Evolutionary conservation across 2,329 filamentous ascomycete genomes (phyloP).

Genomic region (Cordyceps fumosorosea): DNA sequence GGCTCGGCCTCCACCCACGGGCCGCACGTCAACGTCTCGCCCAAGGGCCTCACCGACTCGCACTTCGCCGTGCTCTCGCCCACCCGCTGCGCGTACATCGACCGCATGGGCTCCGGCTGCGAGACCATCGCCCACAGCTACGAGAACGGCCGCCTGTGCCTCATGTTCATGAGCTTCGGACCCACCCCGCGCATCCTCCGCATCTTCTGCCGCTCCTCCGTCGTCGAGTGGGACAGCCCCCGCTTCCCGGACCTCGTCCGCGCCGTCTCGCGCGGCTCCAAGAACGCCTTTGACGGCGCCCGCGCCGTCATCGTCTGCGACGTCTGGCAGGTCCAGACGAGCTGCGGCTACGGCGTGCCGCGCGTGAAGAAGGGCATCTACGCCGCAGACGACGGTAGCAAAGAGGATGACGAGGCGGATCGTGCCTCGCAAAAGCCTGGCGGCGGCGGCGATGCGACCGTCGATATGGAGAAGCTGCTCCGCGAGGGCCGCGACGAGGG

Average conservation of each 20-base stretch:
- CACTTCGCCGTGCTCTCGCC: conserved; percentile 55
- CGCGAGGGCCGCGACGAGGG: conserved; percentile 17
- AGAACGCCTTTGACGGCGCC: conserved; percentile 40
- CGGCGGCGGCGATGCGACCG: not conserved
- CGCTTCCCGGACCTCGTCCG: conserved; percentile 43
- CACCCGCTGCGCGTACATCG: conserved; percentile 61
- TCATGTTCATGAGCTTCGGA: conserved; percentile 67
- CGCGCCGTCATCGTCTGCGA: conserved; percentile 56
- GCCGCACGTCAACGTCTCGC: conserved; percentile 67
- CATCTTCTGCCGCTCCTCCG: conserved; percentile 52
- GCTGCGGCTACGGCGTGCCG: conserved; percentile 60
- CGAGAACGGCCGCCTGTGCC: conserved; percentile 67
- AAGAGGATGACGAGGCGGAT: conserved; percentile 17
- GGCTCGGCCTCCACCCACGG: conserved; percentile 65
- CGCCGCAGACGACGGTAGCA: conserved; percentile 18
- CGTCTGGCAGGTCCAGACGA: conserved; percentile 60
- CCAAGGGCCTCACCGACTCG: conserved; percentile 61
- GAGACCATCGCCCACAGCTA: conserved; percentile 72
- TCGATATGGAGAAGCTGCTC: conserved; percentile 21
- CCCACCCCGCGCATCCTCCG: conserved; percentile 54
- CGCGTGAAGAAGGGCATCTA: conserved; percentile 38
- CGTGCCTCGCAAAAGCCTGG: not conserved
- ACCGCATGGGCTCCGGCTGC: conserved; percentile 66
- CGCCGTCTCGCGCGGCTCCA: conserved; percentile 24
- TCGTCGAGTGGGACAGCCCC: conserved; percentile 53